These are phyloP conservation scores for Hygrophoropsis aurantiaca DNA, from an alignment of 768 basidiomycete genomes.

Conservation along the genomic window DNA sequence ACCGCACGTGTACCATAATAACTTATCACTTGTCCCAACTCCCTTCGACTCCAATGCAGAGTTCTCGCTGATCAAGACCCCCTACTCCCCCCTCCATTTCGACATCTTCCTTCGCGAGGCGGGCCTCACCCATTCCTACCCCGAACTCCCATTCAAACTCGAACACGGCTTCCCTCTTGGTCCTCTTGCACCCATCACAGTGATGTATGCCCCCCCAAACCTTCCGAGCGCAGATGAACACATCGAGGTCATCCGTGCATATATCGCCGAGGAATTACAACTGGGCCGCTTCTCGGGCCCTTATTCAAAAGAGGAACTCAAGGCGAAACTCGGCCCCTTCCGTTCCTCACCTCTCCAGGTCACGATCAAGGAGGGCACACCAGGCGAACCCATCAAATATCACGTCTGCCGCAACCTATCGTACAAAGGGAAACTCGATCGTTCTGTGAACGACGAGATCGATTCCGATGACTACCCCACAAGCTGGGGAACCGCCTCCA, in stretches of 20 bases:
- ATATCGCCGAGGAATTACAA: background rate
- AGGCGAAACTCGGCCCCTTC: background rate
- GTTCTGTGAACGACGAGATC: conserved; percentile 8
- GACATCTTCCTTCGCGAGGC: background rate
- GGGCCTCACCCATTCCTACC: background rate
- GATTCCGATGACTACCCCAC: background rate
- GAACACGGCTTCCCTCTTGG: conserved; percentile 9
- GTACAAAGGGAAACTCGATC: conserved; percentile 2
- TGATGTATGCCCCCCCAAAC: conserved; percentile 9
- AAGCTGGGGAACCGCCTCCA: background rate
- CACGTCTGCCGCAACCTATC: conserved; percentile 22
- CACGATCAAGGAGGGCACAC: background rate
- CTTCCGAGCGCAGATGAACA: conserved; percentile 6
- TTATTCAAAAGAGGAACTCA: too few relatives aligned
- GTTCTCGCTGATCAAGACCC: background rate
- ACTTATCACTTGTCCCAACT: background rate
- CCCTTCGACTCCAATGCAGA: background rate
- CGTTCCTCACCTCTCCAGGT: background rate
- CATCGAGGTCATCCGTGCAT: conserved; percentile 4
- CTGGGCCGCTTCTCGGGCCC: conserved; percentile 9
- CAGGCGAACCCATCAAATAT: conserved; percentile 5
- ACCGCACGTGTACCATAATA: background rate
- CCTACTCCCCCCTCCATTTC: background rate
- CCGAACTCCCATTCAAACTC: conserved; percentile 6
- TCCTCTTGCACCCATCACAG: conserved; percentile 1